Evolutionary conservation across 768 basidiomycete species (phyloP).

Genomic region (Pisolithus orientalis): DNA sequence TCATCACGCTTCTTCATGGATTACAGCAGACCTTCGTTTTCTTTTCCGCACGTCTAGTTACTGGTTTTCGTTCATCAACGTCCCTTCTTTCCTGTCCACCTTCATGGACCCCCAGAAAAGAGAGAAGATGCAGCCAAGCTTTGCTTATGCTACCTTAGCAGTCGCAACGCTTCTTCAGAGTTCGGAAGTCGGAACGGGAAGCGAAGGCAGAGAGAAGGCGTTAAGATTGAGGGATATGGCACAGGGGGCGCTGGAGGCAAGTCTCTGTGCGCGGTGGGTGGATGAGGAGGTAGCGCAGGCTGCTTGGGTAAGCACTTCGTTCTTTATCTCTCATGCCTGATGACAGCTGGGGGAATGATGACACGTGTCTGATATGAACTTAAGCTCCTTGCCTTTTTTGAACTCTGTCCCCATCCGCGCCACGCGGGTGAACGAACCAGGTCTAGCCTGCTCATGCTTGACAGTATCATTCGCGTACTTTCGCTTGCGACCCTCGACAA

Average conservation of each 20-base stretch:
- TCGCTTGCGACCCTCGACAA: slow-evolving; percentile 55
- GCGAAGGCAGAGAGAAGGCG: slow-evolving; percentile 48
- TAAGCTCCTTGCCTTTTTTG: slow-evolving; percentile 66
- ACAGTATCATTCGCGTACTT: slow-evolving; percentile 59
- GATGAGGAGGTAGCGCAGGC: slow-evolving; percentile 72
- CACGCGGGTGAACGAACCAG: slow-evolving; percentile 48
- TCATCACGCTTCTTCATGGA: slow-evolving; percentile 36
- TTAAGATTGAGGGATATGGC: slow-evolving; percentile 60
- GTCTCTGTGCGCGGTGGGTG: slow-evolving; percentile 63
- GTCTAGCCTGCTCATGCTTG: slow-evolving; percentile 56
- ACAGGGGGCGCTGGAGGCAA: slow-evolving; percentile 64
- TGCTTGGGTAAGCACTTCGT: slow-evolving; percentile 54
- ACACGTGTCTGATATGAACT: background rate
- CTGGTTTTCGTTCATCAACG: slow-evolving; percentile 71
- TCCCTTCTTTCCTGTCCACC: slow-evolving; percentile 58
- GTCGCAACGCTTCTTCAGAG: slow-evolving; percentile 67
- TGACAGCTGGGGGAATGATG: background rate
- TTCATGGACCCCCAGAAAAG: slow-evolving; percentile 51
- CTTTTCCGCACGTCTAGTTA: slow-evolving; percentile 59
- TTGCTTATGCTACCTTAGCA: slow-evolving; percentile 57
- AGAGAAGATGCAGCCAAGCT: slow-evolving; percentile 57
- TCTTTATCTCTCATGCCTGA: background rate
- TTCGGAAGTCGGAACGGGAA: slow-evolving; percentile 51
- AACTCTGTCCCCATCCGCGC: slow-evolving; percentile 61
- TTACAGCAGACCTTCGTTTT: slow-evolving; percentile 55